A percentile compares a stretch with the other conserved stretches of the same genome.
Conservation (phyloP, 2,329 filamentous ascomycete genomes). For the Hymenoscyphus repandus region DNA sequence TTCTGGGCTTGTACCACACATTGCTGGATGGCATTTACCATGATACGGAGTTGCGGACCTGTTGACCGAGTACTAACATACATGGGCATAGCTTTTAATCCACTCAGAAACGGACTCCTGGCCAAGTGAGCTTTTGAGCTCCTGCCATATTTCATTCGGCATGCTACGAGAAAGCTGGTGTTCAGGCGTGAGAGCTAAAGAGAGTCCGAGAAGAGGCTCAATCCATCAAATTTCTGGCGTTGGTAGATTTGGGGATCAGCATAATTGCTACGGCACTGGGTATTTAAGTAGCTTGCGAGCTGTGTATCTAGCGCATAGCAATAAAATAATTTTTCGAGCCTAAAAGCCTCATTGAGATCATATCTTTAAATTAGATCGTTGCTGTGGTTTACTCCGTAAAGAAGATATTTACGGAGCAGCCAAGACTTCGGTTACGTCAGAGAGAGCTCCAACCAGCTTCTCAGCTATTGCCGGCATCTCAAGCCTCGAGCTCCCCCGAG, state of each 20-base stretch:
- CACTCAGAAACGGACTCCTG: not conserved
- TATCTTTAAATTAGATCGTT: not conserved
- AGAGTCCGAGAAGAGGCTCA: not conserved
- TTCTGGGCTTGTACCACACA: not conserved
- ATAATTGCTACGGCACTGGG: constrained; percentile 10
- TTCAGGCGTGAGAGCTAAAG: constrained; percentile 11
- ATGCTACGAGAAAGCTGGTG: constrained; percentile 9
- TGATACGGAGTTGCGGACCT: not conserved
- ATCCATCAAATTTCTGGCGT: constrained; percentile 11
- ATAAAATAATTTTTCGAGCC: constrained; percentile 26
- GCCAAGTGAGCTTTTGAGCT: constrained; percentile 16
- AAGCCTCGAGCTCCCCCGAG: no score
- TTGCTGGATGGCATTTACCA: not conserved
- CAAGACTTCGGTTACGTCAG: not conserved
- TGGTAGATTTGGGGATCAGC: constrained; percentile 9
- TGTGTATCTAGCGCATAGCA: constrained; percentile 25
- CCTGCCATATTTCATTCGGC: constrained; percentile 7
- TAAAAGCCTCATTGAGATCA: constrained; percentile 19
- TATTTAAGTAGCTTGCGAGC: constrained; percentile 18
- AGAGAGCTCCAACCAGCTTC: not conserved
- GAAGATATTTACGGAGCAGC: not conserved
- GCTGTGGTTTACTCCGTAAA: no score
- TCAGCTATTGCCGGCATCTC: no score
- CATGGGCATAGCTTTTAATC: not conserved
- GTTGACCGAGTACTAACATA: constrained; percentile 4